Conservation (phyloP, 768 basidiomycete genomes). For the Crepidotus variabilis region DNA sequence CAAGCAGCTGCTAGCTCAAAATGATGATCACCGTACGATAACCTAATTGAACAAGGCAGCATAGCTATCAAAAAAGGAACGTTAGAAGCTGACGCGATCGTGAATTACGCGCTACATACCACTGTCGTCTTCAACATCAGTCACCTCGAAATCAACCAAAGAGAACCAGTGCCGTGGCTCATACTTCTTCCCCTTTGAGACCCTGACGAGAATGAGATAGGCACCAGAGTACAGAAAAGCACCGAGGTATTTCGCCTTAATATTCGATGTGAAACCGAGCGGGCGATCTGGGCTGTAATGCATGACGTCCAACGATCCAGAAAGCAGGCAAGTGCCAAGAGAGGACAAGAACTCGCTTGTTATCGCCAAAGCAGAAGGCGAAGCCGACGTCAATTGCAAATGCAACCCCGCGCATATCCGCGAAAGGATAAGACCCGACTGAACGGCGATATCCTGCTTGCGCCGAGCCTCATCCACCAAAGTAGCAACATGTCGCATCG, state of each 20-base stretch:
- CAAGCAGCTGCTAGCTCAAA: slow-evolving; percentile 89
- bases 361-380: slow-evolving; percentile 14
- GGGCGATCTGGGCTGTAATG: slow-evolving; percentile 41
- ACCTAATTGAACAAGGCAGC: slow-evolving; percentile 77
- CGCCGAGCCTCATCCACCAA: slow-evolving; percentile 81
- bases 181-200: slow-evolving; percentile 74
- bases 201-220: slow-evolving; percentile 85
- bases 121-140: slow-evolving; percentile 66
- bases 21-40: slow-evolving; percentile 63
- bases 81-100: neutral
- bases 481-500: slow-evolving; percentile 73
- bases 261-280: slow-evolving; percentile 38
- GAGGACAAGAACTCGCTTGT: slow-evolving; percentile 63
- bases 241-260: slow-evolving; percentile 83
- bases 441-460: slow-evolving; percentile 57
- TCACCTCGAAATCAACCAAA: slow-evolving; percentile 66
- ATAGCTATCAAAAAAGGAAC: slow-evolving; percentile 49
- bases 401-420: slow-evolving; percentile 44
- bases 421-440: slow-evolving; percentile 65
- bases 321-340: slow-evolving; percentile 74
- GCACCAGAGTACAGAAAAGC: slow-evolving; percentile 86
- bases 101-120: slow-evolving; percentile 44
- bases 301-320: slow-evolving; percentile 87
- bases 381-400: slow-evolving; percentile 6
- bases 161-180: slow-evolving; percentile 90